phyloP scores from a whole-genome alignment of 2,329 filamentous ascomycete species.

The Diplodia mutila region DNA sequence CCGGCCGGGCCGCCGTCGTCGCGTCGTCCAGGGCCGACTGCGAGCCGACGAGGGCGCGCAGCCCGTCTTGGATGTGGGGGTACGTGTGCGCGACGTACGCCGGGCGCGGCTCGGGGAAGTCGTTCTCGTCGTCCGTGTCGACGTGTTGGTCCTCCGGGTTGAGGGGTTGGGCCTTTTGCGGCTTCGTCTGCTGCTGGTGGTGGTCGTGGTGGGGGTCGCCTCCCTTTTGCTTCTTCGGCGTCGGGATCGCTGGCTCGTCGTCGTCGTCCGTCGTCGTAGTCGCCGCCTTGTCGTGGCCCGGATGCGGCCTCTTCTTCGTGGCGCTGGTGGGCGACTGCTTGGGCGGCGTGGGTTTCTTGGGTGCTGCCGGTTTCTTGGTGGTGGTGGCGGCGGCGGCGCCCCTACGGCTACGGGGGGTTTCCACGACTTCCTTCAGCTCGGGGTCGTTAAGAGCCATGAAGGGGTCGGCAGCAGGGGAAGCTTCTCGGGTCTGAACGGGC shows the following conservation, averaged over 20 bases:
- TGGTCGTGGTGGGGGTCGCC: no score
- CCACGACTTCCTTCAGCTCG: no score
- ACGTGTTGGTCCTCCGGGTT: not conserved
- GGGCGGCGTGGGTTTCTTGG: no score
- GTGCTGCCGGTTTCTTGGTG: no score
- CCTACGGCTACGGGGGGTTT: no score
- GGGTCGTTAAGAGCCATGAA: no score
- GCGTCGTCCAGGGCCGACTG: not conserved
- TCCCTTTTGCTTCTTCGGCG: not conserved
- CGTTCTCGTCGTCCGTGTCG: not conserved
- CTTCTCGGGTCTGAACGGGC: no score
- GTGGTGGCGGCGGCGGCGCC: no score
- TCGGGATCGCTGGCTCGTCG: not conserved
- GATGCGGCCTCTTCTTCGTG: not conserved
- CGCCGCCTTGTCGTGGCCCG: not conserved
- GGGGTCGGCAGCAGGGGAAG: no score
- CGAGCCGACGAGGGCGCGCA: not conserved
- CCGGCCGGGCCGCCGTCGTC: not conserved
- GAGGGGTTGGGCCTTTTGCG: not conserved
- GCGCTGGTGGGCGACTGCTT: no score
- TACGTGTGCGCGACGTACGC: slow-evolving; percentile 11
- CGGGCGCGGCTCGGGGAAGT: not conserved
- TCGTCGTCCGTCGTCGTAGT: not conserved
- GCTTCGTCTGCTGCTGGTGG: not conserved
- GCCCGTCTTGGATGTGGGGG: not conserved